Base-by-base conservation (phyloP, 352 stramenopile genomes). In the Thraustochytrium sp. region DNA sequence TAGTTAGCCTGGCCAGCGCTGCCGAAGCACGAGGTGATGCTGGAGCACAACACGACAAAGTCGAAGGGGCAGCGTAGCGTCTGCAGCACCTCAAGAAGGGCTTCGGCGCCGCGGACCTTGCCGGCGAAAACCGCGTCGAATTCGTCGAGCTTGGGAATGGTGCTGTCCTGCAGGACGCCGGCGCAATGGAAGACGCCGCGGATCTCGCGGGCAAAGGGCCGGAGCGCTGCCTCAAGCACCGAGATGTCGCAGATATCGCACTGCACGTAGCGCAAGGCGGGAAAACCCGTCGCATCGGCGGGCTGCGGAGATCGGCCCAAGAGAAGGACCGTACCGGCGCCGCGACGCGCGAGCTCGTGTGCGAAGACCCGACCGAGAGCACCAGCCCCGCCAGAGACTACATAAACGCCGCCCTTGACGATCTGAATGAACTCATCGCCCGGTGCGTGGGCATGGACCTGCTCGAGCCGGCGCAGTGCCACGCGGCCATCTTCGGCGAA, bases 1-100 rank as follows among this genome's bases (percentile, higher is more conserved):
- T 85, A 85, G 46, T 85, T 78, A 21, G 80, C 59, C 40, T 85
- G 80, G 5, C 64, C 80, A 23, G 80, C 64, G 44, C 53, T 75
- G 3, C 80, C 80, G 2, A 75, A 11, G 9, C 55, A 34, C 1
- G 80, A 29, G 11, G 80, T 82, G 2, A 82, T 37, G 8, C 64
- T 82, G 3, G 80, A 85, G 54, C 44, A 85, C 38, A 54, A 51
- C 13, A 73, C 13, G 9, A 74, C 46, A 56, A 85, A 49, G 42
- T 48, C 51, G n/a, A 82, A 1, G 5, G 63, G 46, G 16, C 40
- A 59, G 40, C 54, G 42, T 2, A 78, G 21, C 0, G 34, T 3
- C 51, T 56, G 2, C 5, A 80, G 1, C 8, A 75, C 21, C 36
- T 72, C 21, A 11, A 72, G 42, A 1, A 72, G 59, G 9, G 36